These are phyloP conservation scores for Aureobasidium pullulans DNA, from an alignment of 2,329 filamentous ascomycete genomes.

Conservation along the genomic window DNA sequence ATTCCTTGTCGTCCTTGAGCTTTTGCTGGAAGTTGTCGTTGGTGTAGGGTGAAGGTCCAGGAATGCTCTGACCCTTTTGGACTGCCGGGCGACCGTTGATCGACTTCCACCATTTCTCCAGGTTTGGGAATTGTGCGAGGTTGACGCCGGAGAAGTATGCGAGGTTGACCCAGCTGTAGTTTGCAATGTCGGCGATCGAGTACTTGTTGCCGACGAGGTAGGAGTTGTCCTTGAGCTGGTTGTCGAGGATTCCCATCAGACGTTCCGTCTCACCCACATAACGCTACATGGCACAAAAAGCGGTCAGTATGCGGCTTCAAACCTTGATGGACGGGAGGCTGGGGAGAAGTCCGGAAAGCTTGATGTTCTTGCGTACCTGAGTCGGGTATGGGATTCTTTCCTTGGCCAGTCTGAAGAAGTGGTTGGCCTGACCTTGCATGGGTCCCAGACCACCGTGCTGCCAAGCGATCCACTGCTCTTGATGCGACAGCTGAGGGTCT, in stretches of 20 bases:
- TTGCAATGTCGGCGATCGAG: conserved; percentile 40
- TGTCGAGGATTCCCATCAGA: conserved; percentile 39
- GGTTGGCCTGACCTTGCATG: conserved; percentile 33
- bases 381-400: conserved; percentile 39
- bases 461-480: conserved; percentile 56
- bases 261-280: conserved; percentile 43
- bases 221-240: conserved; percentile 32
- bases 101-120: conserved; percentile 39
- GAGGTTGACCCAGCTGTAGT: conserved; percentile 38
- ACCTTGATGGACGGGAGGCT: neutral
- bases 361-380: conserved; percentile 7
- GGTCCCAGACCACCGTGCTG: conserved; percentile 38
- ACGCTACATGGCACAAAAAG: conserved; percentile 26
- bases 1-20: conserved; percentile 42
- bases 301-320: neutral
- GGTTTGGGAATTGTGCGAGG: conserved; percentile 34
- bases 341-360: neutral
- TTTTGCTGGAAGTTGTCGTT: conserved; percentile 38
- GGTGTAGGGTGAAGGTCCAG: conserved; percentile 29
- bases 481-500: conserved; percentile 37
- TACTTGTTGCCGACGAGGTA: conserved; percentile 42
- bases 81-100: conserved; percentile 36
- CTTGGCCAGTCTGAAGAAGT: conserved; percentile 34
- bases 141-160: conserved; percentile 35
- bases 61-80: conserved; percentile 31